A percentile compares a stretch with the other conserved stretches of the same genome.
Conservation (phyloP, 2,329 filamentous ascomycete species). For the Trichoderma sp. region DNA sequence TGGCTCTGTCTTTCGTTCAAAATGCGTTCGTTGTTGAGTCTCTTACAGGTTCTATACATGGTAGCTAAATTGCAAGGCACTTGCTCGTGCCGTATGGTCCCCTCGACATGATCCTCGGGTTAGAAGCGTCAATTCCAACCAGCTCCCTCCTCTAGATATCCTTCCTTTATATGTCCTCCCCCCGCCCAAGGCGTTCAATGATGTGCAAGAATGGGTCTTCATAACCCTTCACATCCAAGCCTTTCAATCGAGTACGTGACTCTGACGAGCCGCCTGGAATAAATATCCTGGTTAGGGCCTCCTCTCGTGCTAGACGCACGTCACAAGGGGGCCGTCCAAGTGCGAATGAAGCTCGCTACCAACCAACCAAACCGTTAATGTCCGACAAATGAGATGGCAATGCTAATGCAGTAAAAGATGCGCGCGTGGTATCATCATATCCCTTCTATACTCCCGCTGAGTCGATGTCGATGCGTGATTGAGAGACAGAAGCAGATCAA, state of each 20-base stretch:
- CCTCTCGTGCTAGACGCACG: not conserved
- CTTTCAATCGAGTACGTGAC: not conserved
- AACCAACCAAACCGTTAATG: constrained; percentile 16
- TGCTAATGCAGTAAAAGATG: constrained; percentile 27
- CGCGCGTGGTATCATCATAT: constrained; percentile 26
- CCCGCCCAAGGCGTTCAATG: not conserved
- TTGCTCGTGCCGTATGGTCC: not conserved
- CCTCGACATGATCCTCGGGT: not conserved
- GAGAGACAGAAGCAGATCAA: not conserved
- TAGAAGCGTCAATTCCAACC: not conserved
- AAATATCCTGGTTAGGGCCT: not conserved
- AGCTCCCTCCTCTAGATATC: not conserved
- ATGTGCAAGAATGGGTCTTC: not conserved
- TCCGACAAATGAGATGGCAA: constrained; percentile 28
- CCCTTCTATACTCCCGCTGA: constrained; percentile 16
- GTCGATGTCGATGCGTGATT: constrained; percentile 8
- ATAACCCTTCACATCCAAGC: constrained; percentile 8
- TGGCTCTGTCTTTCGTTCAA: not conserved
- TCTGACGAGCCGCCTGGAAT: not conserved
- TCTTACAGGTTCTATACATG: constrained; percentile 13
- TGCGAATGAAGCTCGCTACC: constrained; percentile 23
- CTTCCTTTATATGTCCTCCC: constrained; percentile 5
- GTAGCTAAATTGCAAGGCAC: constrained; percentile 4
- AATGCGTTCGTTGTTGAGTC: not conserved
- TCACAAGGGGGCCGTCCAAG: constrained; percentile 2